Percentiles rank a stretch among this genome's conserved stretches.
Evolutionary conservation across 73 alveolate genomes (phyloP).

Genomic region (Paramecium biaurelia): DNA sequence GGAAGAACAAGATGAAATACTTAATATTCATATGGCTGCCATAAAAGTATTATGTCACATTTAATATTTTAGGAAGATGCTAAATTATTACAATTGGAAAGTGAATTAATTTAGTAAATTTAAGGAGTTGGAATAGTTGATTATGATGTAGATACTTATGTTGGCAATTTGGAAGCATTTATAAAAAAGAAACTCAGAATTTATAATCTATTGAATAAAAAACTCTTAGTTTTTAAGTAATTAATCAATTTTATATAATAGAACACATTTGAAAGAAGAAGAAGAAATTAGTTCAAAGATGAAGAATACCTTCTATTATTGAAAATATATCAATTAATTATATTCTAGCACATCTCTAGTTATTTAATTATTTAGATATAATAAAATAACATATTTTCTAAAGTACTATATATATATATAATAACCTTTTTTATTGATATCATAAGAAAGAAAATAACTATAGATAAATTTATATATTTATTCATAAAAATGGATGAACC

Average conservation of each 20-base stretch:
- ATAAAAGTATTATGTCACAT: conserved; percentile 64
- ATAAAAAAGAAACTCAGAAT: conserved; percentile 85
- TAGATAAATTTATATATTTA: not conserved
- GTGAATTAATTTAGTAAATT: conserved; percentile 85
- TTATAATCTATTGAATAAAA: conserved; percentile 79
- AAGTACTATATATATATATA: no score
- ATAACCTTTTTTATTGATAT: no score
- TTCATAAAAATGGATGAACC: not conserved
- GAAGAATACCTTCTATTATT: conserved; percentile 62
- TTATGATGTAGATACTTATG: conserved; percentile 91
- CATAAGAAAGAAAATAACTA: not conserved
- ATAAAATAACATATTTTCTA: no score
- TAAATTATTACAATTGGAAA: conserved; percentile 90
- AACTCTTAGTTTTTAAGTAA: conserved; percentile 84
- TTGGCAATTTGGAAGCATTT: conserved; percentile 77
- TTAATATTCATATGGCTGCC: conserved; percentile 87
- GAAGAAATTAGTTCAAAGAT: conserved; percentile 64
- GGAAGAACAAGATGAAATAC: conserved; percentile 92
- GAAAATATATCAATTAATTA: not conserved
- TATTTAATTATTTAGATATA: not conserved
- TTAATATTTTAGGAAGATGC: conserved; percentile 82
- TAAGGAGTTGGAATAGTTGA: conserved; percentile 85
- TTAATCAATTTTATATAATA: not conserved
- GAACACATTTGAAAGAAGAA: conserved; percentile 61
- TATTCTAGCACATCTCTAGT: not conserved